A percentile compares a stretch with the other conserved stretches of the same genome.
Conservation (phyloP, 257 asterid genomes). For the Lavandula angustifolia region DNA sequence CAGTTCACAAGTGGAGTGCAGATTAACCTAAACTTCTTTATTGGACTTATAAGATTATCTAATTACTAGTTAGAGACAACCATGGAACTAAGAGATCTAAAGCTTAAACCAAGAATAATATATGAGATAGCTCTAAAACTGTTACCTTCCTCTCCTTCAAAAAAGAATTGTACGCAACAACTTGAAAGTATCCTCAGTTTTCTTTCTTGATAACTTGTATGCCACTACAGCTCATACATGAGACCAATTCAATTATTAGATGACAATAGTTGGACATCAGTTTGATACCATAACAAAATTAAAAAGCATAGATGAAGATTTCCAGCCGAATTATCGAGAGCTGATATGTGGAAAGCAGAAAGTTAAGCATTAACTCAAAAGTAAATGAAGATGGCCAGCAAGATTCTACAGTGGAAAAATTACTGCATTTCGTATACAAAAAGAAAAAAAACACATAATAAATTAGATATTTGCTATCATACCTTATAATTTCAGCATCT, state of each 20-base stretch:
- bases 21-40: not conserved
- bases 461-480: not conserved
- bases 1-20: constrained; percentile 12
- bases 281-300: constrained; percentile 14
- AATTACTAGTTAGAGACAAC: not conserved
- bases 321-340: not conserved
- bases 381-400: not conserved
- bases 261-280: constrained; percentile 10
- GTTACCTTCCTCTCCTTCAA: constrained; percentile 92
- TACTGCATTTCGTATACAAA: not conserved
- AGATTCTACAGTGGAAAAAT: not conserved
- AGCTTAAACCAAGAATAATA: constrained; percentile 5
- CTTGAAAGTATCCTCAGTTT: constrained; percentile 75
- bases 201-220: constrained; percentile 74
- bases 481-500: not conserved
- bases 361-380: not conserved
- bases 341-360: not conserved
- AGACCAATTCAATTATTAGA: constrained; percentile 19
- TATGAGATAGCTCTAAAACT: constrained; percentile 20
- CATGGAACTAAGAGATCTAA: constrained; percentile 9
- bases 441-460: not conserved
- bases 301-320: not conserved
- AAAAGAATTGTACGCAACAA: constrained; percentile 75
- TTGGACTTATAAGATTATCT: not conserved
- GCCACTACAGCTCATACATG: constrained; percentile 54